Percentiles rank a stretch among this genome's conserved stretches.
Conservation (phyloP, 2,329 filamentous ascomycete species). For the Onygena corvina region DNA sequence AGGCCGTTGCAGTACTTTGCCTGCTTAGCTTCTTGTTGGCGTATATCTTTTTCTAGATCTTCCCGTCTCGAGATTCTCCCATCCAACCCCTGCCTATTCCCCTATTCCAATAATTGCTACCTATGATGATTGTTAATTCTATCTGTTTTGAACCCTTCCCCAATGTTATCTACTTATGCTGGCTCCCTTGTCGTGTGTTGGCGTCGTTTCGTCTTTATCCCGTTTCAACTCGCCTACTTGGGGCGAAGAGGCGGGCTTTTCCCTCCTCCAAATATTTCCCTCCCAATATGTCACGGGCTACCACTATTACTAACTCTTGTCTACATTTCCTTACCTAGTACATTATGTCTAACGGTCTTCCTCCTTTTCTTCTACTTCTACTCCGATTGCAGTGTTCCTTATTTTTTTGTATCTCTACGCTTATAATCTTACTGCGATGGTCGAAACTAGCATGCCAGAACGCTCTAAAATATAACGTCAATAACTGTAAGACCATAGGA, state of each 20-base stretch:
- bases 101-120: background rate
- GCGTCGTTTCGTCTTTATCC: background rate
- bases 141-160: background rate
- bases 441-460: background rate
- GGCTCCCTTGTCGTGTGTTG: background rate
- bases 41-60: constrained; percentile 78
- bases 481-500: background rate
- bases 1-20: constrained; percentile 72
- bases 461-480: background rate
- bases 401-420: background rate
- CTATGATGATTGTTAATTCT: background rate
- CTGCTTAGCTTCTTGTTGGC: constrained; percentile 84
- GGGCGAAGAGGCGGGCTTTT: background rate
- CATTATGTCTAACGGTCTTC: constrained; percentile 3
- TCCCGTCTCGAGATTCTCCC: background rate
- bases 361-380: background rate
- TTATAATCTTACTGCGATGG: background rate
- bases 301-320: background rate
- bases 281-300: background rate
- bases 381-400: background rate
- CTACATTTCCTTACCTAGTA: constrained; percentile 2
- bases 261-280: background rate
- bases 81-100: background rate
- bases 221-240: background rate
- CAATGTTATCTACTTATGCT: background rate